Percentiles rank a stretch among this genome's conserved stretches.
Evolutionary conservation across 208 protist species (phyloP).

Genomic region (Crithidia bombi): DNA sequence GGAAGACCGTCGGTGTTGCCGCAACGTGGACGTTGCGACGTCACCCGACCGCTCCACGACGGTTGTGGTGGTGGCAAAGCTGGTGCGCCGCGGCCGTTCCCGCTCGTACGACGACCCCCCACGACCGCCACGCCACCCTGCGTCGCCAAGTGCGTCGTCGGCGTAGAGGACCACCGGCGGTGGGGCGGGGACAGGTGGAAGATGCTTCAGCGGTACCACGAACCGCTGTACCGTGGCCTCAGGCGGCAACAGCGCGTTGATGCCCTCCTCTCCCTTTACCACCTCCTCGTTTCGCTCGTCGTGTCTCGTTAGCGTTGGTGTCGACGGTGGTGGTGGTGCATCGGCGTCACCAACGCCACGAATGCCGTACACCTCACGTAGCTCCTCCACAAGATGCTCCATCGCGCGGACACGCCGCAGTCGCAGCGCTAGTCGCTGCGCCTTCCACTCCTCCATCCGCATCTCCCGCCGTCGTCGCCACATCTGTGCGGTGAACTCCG

Average conservation of each 20-base stretch:
- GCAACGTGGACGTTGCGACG: not conserved
- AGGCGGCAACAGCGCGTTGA: not conserved
- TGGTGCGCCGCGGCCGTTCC: conserved; percentile 27
- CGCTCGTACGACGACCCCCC: not conserved
- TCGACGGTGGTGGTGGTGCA: not conserved
- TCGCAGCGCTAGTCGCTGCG: conserved; percentile 52
- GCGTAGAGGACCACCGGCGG: conserved; percentile 33
- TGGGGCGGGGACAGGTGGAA: conserved; percentile 17
- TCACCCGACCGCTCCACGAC: conserved; percentile 7
- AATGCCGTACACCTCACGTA: conserved; percentile 54
- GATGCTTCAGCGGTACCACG: conserved; percentile 22
- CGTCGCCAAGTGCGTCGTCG: not conserved
- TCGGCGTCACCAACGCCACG: conserved; percentile 13
- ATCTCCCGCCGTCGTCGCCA: conserved; percentile 29
- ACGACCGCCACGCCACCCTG: not conserved
- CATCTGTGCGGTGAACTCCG: conserved; percentile 44
- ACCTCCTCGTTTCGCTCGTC: not conserved
- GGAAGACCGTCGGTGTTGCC: not conserved
- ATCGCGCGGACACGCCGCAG: conserved; percentile 53
- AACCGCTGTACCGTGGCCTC: not conserved
- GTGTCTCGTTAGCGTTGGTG: not conserved
- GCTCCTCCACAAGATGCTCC: conserved; percentile 47
- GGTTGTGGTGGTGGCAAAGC: conserved; percentile 28
- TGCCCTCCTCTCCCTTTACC: not conserved
- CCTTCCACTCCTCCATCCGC: conserved; percentile 67